A percentile compares a stretch with the other conserved stretches of the same genome.
These are phyloP conservation scores for Vicia faba DNA, from an alignment of 306 rosid species.

Conservation along the genomic window DNA sequence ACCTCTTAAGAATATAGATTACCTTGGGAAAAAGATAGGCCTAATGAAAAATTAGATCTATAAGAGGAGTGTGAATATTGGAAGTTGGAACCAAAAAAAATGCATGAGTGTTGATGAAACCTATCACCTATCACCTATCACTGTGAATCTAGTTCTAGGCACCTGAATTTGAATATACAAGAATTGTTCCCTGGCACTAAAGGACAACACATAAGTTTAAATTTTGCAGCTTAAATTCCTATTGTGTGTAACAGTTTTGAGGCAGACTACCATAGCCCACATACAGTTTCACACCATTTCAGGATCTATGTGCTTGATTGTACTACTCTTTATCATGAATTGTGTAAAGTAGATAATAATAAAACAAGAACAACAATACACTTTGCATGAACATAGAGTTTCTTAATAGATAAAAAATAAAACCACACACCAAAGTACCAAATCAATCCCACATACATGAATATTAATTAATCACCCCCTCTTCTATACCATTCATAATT, in stretches of 20 bases:
- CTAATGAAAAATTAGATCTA: background rate
- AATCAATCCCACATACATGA: slow-evolving; percentile 36
- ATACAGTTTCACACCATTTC: slow-evolving; percentile 36
- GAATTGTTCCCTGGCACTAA: slow-evolving; percentile 39
- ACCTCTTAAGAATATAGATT: background rate
- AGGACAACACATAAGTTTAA: slow-evolving; percentile 34
- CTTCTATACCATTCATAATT: slow-evolving; percentile 24
- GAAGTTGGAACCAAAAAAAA: background rate
- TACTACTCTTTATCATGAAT: slow-evolving; percentile 12
- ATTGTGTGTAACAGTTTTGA: slow-evolving; percentile 31
- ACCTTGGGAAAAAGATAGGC: background rate
- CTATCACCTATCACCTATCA: slow-evolving; percentile 7
- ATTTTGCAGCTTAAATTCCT: slow-evolving; percentile 37
- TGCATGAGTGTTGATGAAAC: slow-evolving; percentile 2
- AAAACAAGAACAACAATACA: background rate
- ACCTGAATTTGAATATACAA: slow-evolving; percentile 36
- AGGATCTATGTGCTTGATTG: slow-evolving; percentile 16
- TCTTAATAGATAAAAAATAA: slow-evolving; percentile 15
- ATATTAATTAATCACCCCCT: slow-evolving; percentile 41
- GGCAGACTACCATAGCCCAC: slow-evolving; percentile 30
- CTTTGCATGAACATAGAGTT: slow-evolving; percentile 29
- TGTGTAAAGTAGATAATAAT: slow-evolving; percentile 18
- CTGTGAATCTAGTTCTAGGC: slow-evolving; percentile 16
- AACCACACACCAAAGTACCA: slow-evolving; percentile 37
- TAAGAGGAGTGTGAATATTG: background rate